Evolutionary conservation across 2,329 filamentous ascomycete species (phyloP).

Genomic region (Daldinia eschscholtzii): DNA sequence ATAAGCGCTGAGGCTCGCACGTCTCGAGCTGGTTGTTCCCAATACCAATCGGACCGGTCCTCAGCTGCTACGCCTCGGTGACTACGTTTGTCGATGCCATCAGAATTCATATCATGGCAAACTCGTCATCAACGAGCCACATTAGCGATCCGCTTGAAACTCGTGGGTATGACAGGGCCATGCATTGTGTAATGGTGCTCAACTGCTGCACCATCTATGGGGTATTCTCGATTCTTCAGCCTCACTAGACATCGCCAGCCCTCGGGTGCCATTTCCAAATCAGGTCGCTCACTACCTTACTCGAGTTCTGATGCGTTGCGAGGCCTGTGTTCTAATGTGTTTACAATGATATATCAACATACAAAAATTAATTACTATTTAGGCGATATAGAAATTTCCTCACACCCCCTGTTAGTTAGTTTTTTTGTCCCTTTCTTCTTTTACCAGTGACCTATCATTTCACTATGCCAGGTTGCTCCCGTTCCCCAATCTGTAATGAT

Average conservation of each 20-base stretch:
- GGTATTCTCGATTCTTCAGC: conserved; percentile 36
- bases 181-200: conserved; percentile 31
- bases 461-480: conserved; percentile 39
- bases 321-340: conserved; percentile 12
- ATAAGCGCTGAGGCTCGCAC: conserved; percentile 6
- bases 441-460: conserved; percentile 21
- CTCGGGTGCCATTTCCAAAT: conserved; percentile 41
- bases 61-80: conserved; percentile 40
- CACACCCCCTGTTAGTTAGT: conserved; percentile 24
- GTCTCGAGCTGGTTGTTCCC: conserved; percentile 10
- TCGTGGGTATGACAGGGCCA: conserved; percentile 35
- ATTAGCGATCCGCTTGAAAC: conserved; percentile 30
- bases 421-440: neutral
- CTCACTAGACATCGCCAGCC: conserved; percentile 33
- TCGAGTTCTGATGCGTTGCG: conserved; percentile 17
- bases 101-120: conserved; percentile 21
- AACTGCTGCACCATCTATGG: conserved; percentile 24
- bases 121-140: conserved; percentile 37
- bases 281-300: conserved; percentile 16
- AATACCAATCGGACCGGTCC: conserved; percentile 42
- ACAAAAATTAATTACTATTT: neutral
- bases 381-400: conserved; percentile 10
- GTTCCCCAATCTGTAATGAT: conserved; percentile 22
- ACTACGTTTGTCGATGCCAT: conserved; percentile 23
- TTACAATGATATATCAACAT: neutral